A percentile compares a stretch with the other conserved stretches of the same genome.
phyloP scores from a whole-genome alignment of 2,329 filamentous ascomycete genomes.

The Aspergillus pseudoterreus region DNA sequence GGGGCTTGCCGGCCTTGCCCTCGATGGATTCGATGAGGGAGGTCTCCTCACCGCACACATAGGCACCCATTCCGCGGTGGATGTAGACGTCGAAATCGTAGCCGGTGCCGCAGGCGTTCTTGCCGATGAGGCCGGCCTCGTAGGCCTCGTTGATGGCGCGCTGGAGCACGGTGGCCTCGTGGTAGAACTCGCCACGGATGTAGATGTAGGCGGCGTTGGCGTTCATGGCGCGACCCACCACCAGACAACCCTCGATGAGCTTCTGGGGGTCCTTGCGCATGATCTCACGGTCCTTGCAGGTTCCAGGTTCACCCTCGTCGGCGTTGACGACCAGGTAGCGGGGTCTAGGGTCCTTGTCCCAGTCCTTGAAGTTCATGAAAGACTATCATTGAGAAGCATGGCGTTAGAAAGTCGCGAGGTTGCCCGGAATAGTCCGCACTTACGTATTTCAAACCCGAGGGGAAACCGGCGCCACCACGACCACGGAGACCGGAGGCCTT shows the following conservation, averaged over 20 bases:
- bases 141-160: constrained; percentile 97
- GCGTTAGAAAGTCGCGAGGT: background rate
- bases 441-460: constrained; percentile 98
- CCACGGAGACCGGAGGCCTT: constrained; percentile 95
- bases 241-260: constrained; percentile 92
- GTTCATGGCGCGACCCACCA: constrained; percentile 97
- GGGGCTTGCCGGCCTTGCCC: constrained; percentile 97
- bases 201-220: constrained; percentile 98
- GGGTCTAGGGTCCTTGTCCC: constrained; percentile 96
- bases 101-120: constrained; percentile 94
- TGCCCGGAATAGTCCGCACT: constrained; percentile 29
- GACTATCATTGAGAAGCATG: constrained; percentile 55
- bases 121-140: constrained; percentile 87
- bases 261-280: constrained; percentile 99
- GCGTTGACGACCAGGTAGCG: constrained; percentile 97
- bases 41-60: constrained; percentile 97
- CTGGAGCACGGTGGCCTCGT: constrained; percentile 91
- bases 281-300: constrained; percentile 98
- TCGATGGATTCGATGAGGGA: constrained; percentile 97
- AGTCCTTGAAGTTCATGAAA: constrained; percentile 99
- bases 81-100: constrained; percentile 98
- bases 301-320: constrained; percentile 97
- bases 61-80: constrained; percentile 94
- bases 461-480: constrained; percentile 95
- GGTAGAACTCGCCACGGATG: constrained; percentile 96